Evolutionary conservation across 306 rosid species (phyloP).

Genomic region (Calophaca sinica): DNA sequence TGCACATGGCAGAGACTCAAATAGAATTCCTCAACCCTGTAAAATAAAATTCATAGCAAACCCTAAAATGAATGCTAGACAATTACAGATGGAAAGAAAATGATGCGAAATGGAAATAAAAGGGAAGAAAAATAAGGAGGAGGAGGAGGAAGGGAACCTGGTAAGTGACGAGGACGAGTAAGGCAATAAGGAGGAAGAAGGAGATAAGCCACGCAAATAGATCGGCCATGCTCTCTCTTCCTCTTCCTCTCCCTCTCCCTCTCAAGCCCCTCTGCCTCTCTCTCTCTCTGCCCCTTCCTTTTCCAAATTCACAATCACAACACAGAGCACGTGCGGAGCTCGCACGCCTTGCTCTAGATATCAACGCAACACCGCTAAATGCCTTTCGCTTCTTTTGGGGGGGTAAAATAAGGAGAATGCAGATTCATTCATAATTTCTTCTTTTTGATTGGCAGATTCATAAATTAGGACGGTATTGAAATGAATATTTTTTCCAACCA

Average conservation of each 20-base stretch:
- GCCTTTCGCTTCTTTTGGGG: not conserved
- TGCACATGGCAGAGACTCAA: not conserved
- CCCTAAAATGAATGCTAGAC: not conserved
- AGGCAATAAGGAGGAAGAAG: slow-evolving; percentile 80
- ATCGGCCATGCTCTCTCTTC: slow-evolving; percentile 66
- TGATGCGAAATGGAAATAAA: not conserved
- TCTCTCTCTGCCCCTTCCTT: not conserved
- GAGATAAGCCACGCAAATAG: slow-evolving; percentile 83
- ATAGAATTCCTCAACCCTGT: not conserved
- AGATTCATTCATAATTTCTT: no score
- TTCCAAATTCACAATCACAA: slow-evolving; percentile 14
- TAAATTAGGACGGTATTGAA: no score
- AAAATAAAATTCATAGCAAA: not conserved
- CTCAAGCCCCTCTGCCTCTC: not conserved
- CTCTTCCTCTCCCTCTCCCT: not conserved
- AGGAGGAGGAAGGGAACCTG: slow-evolving; percentile 59
- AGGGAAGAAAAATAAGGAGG: not conserved
- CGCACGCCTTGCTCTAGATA: slow-evolving; percentile 1
- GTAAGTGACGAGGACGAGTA: slow-evolving; percentile 76
- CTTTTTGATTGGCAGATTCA: no score
- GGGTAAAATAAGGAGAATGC: not conserved
- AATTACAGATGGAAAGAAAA: not conserved
- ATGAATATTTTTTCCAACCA: no score
- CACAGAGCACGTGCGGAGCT: slow-evolving; percentile 18
- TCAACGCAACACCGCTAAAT: slow-evolving; percentile 27